Evolutionary conservation across 331 rosid genomes (phyloP).

Genomic region (Ulmus americana): DNA sequence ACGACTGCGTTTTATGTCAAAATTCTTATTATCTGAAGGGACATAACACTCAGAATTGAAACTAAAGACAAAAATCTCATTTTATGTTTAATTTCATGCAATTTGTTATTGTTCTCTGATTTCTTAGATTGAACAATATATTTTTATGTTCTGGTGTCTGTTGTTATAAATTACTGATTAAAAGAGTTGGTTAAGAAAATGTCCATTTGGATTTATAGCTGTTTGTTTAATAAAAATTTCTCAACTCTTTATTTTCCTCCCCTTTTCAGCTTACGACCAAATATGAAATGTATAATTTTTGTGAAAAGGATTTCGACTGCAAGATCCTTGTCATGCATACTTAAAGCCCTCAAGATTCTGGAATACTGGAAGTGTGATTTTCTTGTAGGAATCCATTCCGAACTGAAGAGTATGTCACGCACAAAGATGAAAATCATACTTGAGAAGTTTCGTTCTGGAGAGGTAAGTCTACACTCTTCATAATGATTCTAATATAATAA

Average conservation of each 20-base stretch:
- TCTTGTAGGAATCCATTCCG: slow-evolving; percentile 82
- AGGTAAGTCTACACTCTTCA: slow-evolving; percentile 34
- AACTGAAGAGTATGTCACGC: slow-evolving; percentile 68
- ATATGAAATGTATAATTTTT: slow-evolving; percentile 81
- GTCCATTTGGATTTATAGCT: background rate
- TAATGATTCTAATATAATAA: too few species aligned
- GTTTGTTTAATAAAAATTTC: slow-evolving; percentile 7
- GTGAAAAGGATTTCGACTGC: slow-evolving; percentile 91
- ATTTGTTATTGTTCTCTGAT: background rate
- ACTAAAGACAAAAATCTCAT: background rate
- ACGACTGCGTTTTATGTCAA: background rate
- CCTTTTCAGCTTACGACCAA: slow-evolving; percentile 54
- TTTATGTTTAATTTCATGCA: background rate
- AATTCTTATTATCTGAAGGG: background rate
- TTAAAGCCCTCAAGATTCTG: slow-evolving; percentile 51
- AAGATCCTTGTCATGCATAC: slow-evolving; percentile 67
- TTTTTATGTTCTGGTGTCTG: too few species aligned
- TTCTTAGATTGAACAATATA: background rate
- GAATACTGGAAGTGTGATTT: slow-evolving; percentile 66
- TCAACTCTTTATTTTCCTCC: slow-evolving; percentile 16
- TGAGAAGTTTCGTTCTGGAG: slow-evolving; percentile 81
- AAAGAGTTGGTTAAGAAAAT: too few species aligned
- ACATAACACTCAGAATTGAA: background rate
- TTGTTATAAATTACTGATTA: too few species aligned
- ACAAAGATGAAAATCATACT: slow-evolving; percentile 57